phyloP scores from a whole-genome alignment of 192 early-diverging fungal genomes.

The Gonapodya prolifera region DNA sequence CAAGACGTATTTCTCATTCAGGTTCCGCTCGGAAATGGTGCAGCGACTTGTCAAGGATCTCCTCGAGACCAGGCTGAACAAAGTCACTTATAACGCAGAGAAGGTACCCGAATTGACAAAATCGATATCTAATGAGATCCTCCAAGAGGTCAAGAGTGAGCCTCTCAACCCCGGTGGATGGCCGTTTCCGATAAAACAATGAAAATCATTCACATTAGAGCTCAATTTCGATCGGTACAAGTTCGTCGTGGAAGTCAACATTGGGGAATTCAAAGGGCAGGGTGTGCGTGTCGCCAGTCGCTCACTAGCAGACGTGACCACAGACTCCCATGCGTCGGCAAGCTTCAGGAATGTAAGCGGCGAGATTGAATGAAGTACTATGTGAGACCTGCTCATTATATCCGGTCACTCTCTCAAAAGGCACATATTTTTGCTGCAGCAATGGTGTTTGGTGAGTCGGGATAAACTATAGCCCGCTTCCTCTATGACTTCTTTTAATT shows the following conservation, averaged over 20 bases:
- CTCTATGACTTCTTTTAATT: too few relatives aligned
- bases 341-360: conserved; percentile 37
- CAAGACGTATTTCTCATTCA: conserved; percentile 7
- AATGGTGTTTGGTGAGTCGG: too few relatives aligned
- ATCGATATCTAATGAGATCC: conserved; percentile 37
- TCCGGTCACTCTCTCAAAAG: too few relatives aligned
- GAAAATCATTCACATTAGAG: conserved; percentile 18
- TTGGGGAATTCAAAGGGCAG: conserved; percentile 48
- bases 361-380: background rate
- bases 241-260: conserved; percentile 36
- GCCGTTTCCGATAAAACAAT: too few relatives aligned
- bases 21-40: conserved; percentile 26
- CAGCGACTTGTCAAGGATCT: conserved; percentile 22
- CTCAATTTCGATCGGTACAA: conserved; percentile 43
- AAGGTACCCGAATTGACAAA: conserved; percentile 28
- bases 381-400: too few relatives aligned
- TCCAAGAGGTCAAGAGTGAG: conserved; percentile 37
- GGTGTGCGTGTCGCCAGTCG: conserved; percentile 38
- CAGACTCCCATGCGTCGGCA: conserved; percentile 37
- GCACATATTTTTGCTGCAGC: too few relatives aligned
- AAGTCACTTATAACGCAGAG: conserved; percentile 37
- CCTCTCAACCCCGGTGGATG: too few relatives aligned
- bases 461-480: too few relatives aligned
- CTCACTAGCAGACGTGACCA: conserved; percentile 37
- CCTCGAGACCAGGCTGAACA: conserved; percentile 24